Conservation (phyloP, 148 eudicot genomes). For the Amaranthus palmeri region DNA sequence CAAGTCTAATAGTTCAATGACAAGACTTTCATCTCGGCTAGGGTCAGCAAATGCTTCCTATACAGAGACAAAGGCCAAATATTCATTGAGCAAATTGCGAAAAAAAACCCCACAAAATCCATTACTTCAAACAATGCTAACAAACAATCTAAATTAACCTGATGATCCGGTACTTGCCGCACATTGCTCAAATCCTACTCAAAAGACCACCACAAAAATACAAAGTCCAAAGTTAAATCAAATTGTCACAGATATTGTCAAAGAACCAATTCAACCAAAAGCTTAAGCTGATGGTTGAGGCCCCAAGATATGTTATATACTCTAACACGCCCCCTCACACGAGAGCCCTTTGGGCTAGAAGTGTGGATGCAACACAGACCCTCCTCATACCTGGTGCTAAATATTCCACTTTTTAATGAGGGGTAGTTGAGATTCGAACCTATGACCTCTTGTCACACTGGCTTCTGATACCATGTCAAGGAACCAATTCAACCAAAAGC, state of each 20-base stretch:
- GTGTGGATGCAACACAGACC: no score
- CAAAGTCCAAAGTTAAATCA: neutral
- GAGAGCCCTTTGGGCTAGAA: no score
- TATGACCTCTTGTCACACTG: no score
- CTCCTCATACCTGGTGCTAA: no score
- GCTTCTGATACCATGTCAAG: no score
- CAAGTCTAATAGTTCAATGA: slow-evolving; percentile 68
- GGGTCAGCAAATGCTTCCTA: slow-evolving; percentile 83
- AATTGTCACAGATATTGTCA: slow-evolving; percentile 13
- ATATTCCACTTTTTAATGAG: no score
- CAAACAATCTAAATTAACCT: slow-evolving; percentile 37
- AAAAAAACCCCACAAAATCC: neutral
- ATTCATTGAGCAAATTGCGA: neutral
- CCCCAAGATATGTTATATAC: no score
- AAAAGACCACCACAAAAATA: slow-evolving; percentile 7
- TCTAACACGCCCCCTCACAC: no score
- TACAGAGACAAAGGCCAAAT: neutral
- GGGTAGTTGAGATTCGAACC: no score
- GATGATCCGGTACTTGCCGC: slow-evolving; percentile 82
- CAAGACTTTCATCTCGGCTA: slow-evolving; percentile 70
- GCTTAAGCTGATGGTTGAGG: no score
- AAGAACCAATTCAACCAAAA: no score
- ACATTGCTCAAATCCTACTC: slow-evolving; percentile 76
- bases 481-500: no score
- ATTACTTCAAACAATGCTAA: neutral